A percentile compares a stretch with the other conserved stretches of the same genome.
Evolutionary conservation across 163 green algal species (phyloP).

Genomic region (Chloromonas sp.): DNA sequence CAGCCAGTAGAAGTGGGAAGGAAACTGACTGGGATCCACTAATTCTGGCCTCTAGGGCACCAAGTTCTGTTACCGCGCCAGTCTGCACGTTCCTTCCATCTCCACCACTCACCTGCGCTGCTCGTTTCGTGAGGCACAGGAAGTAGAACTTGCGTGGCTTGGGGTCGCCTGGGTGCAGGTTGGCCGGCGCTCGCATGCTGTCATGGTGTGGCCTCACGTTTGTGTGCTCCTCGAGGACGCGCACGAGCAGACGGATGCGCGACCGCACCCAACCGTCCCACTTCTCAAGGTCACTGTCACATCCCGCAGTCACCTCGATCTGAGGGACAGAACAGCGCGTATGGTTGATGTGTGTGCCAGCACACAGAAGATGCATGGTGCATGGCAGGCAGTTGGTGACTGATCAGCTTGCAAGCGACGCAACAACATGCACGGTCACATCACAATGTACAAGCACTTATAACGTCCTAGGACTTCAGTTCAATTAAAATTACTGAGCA

Average conservation of each 20-base stretch:
- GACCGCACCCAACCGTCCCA: conserved; percentile 82
- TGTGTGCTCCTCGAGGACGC: conserved; percentile 53
- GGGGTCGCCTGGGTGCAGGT: background rate
- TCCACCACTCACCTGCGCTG: background rate
- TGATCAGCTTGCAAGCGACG: no score
- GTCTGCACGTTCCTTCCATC: background rate
- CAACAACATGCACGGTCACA: no score
- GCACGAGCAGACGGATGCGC: conserved; percentile 41
- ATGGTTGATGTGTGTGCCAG: no score
- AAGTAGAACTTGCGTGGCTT: conserved; percentile 34
- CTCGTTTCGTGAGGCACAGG: conserved; percentile 43
- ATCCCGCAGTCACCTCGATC: conserved; percentile 57
- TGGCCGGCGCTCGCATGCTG: conserved; percentile 20
- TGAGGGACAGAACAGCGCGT: conserved; percentile 6
- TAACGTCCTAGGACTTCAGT: no score
- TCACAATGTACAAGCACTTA: no score
- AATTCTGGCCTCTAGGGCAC: no score
- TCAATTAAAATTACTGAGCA: no score
- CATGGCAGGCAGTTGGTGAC: no score
- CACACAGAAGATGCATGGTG: no score
- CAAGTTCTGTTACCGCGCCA: conserved; percentile 13
- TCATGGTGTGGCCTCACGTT: conserved; percentile 67
- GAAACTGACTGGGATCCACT: background rate
- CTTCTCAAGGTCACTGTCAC: conserved; percentile 55
- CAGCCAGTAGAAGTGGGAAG: conserved; percentile 9